Percentiles rank a stretch among this genome's conserved stretches.
phyloP scores from a whole-genome alignment of 2,329 filamentous ascomycete species.

The Bretziella fagacearum region DNA sequence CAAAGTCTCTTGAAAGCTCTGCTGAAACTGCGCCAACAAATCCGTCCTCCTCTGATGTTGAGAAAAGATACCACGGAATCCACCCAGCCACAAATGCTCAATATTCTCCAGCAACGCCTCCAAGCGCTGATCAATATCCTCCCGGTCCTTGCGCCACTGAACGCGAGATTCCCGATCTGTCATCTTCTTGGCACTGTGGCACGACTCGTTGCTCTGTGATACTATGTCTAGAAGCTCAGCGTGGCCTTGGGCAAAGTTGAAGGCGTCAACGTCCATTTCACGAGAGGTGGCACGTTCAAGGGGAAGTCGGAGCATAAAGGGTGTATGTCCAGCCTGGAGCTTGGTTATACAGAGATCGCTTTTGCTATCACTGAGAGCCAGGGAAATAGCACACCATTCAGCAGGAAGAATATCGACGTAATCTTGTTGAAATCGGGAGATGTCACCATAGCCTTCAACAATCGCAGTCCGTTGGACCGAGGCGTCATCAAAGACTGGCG shows the following conservation, averaged over 20 bases:
- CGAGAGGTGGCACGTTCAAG: conserved; percentile 67
- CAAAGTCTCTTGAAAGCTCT: conserved; percentile 60
- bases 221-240: conserved; percentile 73
- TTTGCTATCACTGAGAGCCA: conserved; percentile 64
- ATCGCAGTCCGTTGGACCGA: conserved; percentile 15
- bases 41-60: conserved; percentile 46
- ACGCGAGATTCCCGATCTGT: conserved; percentile 57
- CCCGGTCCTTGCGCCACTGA: conserved; percentile 80
- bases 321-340: conserved; percentile 54
- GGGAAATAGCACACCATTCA: conserved; percentile 70
- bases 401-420: conserved; percentile 74
- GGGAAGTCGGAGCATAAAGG: conserved; percentile 75
- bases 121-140: conserved; percentile 60
- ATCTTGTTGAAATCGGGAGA: conserved; percentile 53
- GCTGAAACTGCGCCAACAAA: conserved; percentile 58
- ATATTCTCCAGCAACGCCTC: conserved; percentile 67
- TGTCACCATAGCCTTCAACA: conserved; percentile 31
- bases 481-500: conserved; percentile 11
- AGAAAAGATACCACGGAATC: conserved; percentile 88
- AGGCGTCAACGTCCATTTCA: conserved; percentile 46
- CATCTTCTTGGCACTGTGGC: conserved; percentile 56
- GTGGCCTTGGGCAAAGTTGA: conserved; percentile 67
- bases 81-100: conserved; percentile 86
- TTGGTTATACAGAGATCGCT: conserved; percentile 84
- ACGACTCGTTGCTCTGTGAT: conserved; percentile 61